Evolutionary conservation across 2,329 filamentous ascomycete species (phyloP).

Genomic region (Lecanicillium sp.): DNA sequence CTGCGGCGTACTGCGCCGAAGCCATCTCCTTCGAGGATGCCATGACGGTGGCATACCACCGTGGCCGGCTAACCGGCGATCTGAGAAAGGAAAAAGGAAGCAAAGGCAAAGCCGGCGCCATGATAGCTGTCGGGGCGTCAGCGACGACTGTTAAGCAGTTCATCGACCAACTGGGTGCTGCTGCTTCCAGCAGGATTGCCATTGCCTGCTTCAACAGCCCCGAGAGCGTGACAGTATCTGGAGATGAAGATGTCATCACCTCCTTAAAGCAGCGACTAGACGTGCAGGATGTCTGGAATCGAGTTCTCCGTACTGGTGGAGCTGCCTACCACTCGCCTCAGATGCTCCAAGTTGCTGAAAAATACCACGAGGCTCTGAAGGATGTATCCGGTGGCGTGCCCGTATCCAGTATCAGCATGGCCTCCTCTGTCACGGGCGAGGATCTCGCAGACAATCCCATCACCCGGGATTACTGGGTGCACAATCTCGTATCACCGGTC

Average conservation of each 20-base stretch:
- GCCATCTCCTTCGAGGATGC: constrained; percentile 35
- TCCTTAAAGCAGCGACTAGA: constrained; percentile 20
- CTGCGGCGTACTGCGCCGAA: constrained; percentile 34
- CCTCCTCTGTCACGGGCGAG: constrained; percentile 23
- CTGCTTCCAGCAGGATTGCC: constrained; percentile 21
- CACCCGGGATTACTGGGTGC: constrained; percentile 21
- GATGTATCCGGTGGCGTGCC: constrained; percentile 18
- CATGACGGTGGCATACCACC: constrained; percentile 35
- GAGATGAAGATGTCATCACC: constrained; percentile 21
- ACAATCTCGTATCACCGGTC: constrained; percentile 21
- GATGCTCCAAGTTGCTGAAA: constrained; percentile 21
- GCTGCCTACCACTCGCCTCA: constrained; percentile 26
- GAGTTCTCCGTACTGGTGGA: constrained; percentile 20
- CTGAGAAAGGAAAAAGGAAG: constrained; percentile 17
- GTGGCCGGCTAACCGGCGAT: constrained; percentile 25
- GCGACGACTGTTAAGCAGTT: constrained; percentile 16
- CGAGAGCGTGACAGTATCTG: constrained; percentile 23
- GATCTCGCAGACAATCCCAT: constrained; percentile 18
- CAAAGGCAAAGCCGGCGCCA: constrained; percentile 24
- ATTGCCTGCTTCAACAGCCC: constrained; percentile 29
- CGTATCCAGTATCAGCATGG: constrained; percentile 17
- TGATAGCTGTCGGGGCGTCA: constrained; percentile 32
- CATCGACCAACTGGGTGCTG: constrained; percentile 21
- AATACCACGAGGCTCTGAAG: constrained; percentile 21
- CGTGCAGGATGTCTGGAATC: constrained; percentile 21